Evolutionary conservation across 2,329 filamentous ascomycete genomes (phyloP), one percentile per base, ranked within the genome.

Genomic region (Mollisia scopiformis): DNA sequence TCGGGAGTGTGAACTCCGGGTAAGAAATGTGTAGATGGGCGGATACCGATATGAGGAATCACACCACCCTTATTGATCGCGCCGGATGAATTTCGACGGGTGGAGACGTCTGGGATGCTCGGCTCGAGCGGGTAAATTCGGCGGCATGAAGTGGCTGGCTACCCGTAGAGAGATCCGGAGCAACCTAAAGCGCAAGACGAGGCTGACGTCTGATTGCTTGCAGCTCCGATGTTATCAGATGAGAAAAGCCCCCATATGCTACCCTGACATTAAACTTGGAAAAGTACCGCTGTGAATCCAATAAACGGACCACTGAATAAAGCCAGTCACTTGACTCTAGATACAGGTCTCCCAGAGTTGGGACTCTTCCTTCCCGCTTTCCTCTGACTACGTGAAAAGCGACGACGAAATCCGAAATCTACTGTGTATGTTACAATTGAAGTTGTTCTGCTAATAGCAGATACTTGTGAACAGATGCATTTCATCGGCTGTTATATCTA

Each of bases 401-500:
- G n/a, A n/a, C n/a, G n/a, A n/a, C n/a, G n/a, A n/a, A n/a, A n/a
- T n/a, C n/a, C n/a, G n/a, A n/a, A n/a, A n/a, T n/a, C n/a, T n/a
- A n/a, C n/a, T n/a, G n/a, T n/a, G n/a, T n/a, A n/a, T n/a, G n/a
- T n/a, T n/a, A n/a, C n/a, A n/a, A n/a, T n/a, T n/a, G n/a, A n/a
- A n/a, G n/a, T n/a, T n/a, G n/a, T n/a, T n/a, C n/a, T n/a, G n/a
- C n/a, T n/a, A n/a, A n/a, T n/a, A n/a, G n/a, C n/a, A n/a, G n/a
- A n/a, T n/a, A n/a, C n/a, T n/a, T n/a, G n/a, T n/a, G n/a, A n/a
- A n/a, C n/a, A n/a, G n/a, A 21, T 41, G 37, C 11, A 19, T 43
- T 21, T 21, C n/a, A 55, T 35, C 16, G 11, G 16, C 8, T 35
- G 28, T 19, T n/a, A 23, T 41, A 55, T 64, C 43, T 66, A 82